Evolutionary conservation across 106 monocot species (phyloP), one percentile per base, ranked within the genome.

Genomic region (Phalaenopsis equestris): DNA sequence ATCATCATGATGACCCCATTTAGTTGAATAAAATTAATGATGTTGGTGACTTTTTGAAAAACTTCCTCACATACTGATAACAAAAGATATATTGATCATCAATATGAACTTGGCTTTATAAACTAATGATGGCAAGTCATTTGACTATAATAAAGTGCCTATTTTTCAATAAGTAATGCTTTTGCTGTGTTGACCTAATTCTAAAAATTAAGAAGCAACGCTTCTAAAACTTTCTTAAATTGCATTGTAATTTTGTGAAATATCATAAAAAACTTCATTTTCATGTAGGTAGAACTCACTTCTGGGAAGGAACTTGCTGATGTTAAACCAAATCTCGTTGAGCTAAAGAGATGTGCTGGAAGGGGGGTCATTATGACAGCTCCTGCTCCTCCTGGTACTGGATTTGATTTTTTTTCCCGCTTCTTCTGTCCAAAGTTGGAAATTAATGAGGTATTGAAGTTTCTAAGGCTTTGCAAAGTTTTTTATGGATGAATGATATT

Each of bases 401-500:
- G 55, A 83, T 90, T 83, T 85, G 90, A 90, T 67, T 83, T 90
- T 55, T 85, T 85, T 45, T 72, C 81, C 17, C 85, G 90, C 38
- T 90, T 79, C 77, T 90, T 90, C 80, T 87, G 90, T 68, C 90
- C 90, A 39, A 94, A 94, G 68, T 36, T 88, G 0, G 94, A 91
- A 52, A 12, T 94, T 78, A 83, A 88, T 79, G 96, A 96, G 93
- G 96, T 93, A 83, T 52, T 9, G 1, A 16, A 74, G 8, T 43
- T 72, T 72, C 3, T 38, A 39, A 70, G 10, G 14, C 6, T 74
- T 42, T 68, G 38, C 68, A 68, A 68, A 43, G 8, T 74, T 72
- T 72, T 72, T 3, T 18, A 42, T 74, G 18, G 41, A 39, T 74
- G 42, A 42, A 37, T 43, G 45, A 74, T 39, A 41, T 3, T 76